Percentiles rank a stretch among this genome's conserved stretches.
Evolutionary conservation across 768 basidiomycete genomes (phyloP).

Genomic region (Kwoniella mangroviensis): DNA sequence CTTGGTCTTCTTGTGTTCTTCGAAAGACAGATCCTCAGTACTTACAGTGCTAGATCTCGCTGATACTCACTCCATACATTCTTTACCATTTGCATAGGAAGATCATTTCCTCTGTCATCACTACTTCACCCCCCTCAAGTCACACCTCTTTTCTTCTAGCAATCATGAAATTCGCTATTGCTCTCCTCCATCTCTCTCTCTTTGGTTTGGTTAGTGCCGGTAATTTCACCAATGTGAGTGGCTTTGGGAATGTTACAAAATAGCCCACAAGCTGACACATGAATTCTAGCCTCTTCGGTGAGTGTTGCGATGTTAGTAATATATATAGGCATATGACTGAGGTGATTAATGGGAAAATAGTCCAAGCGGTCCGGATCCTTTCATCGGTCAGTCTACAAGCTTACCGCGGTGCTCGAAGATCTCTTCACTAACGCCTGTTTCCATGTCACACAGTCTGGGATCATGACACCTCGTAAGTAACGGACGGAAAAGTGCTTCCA

Average conservation of each 20-base stretch:
- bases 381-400: constrained; percentile 15
- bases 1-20: too few relatives aligned
- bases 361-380: constrained; percentile 19
- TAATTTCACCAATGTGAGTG: constrained; percentile 20
- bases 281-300: constrained; percentile 15
- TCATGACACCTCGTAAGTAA: constrained; percentile 20
- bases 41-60: too few relatives aligned
- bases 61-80: constrained; percentile 3
- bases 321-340: background rate
- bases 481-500: background rate
- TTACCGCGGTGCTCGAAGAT: background rate
- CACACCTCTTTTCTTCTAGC: background rate
- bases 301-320: background rate
- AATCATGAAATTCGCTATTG: background rate
- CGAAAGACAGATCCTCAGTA: too few relatives aligned
- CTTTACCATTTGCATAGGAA: constrained; percentile 26
- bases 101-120: constrained; percentile 57
- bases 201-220: constrained; percentile 9
- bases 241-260: background rate
- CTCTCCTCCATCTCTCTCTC: background rate
- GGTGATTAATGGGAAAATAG: background rate
- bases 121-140: constrained; percentile 55
- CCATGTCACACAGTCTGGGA: constrained; percentile 15
- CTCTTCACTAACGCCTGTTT: background rate
- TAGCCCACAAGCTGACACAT: background rate